Conservation (phyloP, 73 alveolate genomes). For the Blepharisma stoltei region DNA sequence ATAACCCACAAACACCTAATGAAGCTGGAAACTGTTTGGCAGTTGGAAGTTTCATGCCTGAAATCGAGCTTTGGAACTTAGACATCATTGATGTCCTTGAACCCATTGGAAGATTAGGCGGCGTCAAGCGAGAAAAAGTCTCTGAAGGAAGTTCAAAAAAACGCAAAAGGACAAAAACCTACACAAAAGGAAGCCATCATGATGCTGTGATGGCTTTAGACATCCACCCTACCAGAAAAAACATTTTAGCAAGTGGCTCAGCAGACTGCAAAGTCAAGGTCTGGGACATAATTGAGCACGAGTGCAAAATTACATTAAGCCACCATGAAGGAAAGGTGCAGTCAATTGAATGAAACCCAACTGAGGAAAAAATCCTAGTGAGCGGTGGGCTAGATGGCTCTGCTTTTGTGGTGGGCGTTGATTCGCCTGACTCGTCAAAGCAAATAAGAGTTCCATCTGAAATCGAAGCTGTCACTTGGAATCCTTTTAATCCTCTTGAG, state of each 20-base stretch:
- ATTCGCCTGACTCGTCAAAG: constrained; percentile 60
- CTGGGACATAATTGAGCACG: constrained; percentile 85
- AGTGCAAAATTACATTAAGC: constrained; percentile 59
- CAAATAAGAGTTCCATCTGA: constrained; percentile 43
- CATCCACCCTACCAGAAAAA: constrained; percentile 67
- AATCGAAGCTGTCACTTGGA: constrained; percentile 92
- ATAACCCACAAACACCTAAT: constrained; percentile 39
- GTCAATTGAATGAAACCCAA: constrained; percentile 83
- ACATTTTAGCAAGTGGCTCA: constrained; percentile 90
- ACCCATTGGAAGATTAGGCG: constrained; percentile 90
- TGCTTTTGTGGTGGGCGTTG: constrained; percentile 75
- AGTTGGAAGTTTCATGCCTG: constrained; percentile 94
- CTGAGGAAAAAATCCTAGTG: constrained; percentile 74
- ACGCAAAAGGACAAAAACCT: constrained; percentile 67
- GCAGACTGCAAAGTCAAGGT: constrained; percentile 92
- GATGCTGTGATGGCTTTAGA: constrained; percentile 89
- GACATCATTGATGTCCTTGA: constrained; percentile 85
- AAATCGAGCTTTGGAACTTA: constrained; percentile 95
- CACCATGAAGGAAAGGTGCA: constrained; percentile 91
- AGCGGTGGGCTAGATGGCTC: constrained; percentile 90
- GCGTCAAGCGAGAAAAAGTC: constrained; percentile 46
- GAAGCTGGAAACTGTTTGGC: constrained; percentile 72
- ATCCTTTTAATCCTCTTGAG: constrained; percentile 69
- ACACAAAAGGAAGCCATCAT: constrained; percentile 78
- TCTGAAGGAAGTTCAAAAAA: constrained; percentile 39